These are phyloP conservation scores for Kazachstania bromeliacearum DNA, from an alignment of 805 yeast species.

Conservation along the genomic window DNA sequence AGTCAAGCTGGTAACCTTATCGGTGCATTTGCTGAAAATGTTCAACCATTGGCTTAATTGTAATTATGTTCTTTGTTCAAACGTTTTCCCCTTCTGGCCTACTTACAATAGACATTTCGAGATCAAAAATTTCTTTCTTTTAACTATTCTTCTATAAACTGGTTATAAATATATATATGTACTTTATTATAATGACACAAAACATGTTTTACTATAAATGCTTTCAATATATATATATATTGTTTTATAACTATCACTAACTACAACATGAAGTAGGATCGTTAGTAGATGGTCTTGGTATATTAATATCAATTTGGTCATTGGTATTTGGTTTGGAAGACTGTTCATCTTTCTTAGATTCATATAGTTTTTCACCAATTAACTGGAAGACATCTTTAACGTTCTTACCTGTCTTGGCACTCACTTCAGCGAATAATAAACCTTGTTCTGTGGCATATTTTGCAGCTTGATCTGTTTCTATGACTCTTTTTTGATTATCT, in stretches of 20 bases:
- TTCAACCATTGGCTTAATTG: slow-evolving; percentile 6
- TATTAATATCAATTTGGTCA: slow-evolving; percentile 23
- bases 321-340: slow-evolving; percentile 8
- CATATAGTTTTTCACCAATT: slow-evolving; percentile 39
- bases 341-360: slow-evolving; percentile 16
- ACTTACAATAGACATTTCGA: background rate
- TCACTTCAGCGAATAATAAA: slow-evolving; percentile 43
- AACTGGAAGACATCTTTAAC: slow-evolving; percentile 39
- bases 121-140: background rate
- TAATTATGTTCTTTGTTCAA: too few relatives aligned
- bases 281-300: slow-evolving; percentile 38
- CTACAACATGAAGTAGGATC: slow-evolving; percentile 35
- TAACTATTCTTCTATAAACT: too few relatives aligned
- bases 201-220: too few relatives aligned
- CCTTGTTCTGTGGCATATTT: slow-evolving; percentile 47
- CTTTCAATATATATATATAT: too few relatives aligned
- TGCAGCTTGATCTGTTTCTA: slow-evolving; percentile 37
- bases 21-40: slow-evolving; percentile 11
- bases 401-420: slow-evolving; percentile 50
- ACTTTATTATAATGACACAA: too few relatives aligned
- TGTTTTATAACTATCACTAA: slow-evolving; percentile 8
- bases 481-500: slow-evolving; percentile 40
- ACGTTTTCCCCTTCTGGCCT: too few relatives aligned
- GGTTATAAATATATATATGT: too few relatives aligned
- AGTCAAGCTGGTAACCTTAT: slow-evolving; percentile 42